These are phyloP conservation scores for Vishniacozyma victoriae DNA, from an alignment of 768 basidiomycete species.

Conservation along the genomic window DNA sequence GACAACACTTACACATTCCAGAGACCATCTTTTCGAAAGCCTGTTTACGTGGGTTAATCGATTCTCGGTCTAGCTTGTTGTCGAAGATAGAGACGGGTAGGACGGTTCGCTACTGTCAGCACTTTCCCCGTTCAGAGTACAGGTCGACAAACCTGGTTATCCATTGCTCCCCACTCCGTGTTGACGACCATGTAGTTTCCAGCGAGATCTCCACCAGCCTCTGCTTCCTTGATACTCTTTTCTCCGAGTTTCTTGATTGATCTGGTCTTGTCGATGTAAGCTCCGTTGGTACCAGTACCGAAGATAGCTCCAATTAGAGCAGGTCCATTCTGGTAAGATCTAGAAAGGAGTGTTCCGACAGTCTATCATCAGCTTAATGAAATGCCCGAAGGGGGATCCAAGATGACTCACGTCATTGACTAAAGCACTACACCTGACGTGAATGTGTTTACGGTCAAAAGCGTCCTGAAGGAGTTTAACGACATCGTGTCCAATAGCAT, in stretches of 20 bases:
- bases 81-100: slow-evolving; percentile 86
- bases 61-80: slow-evolving; percentile 82
- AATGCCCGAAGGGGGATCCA: neutral
- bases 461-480: slow-evolving; percentile 86
- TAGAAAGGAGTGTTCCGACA: slow-evolving; percentile 86
- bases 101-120: slow-evolving; percentile 59
- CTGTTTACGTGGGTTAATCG: slow-evolving; percentile 87
- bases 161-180: slow-evolving; percentile 97
- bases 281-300: slow-evolving; percentile 97
- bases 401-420: slow-evolving; percentile 75
- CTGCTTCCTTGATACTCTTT: slow-evolving; percentile 49
- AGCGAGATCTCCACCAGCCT: slow-evolving; percentile 49
- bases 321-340: slow-evolving; percentile 87
- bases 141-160: slow-evolving; percentile 69
- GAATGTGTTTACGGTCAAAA: slow-evolving; percentile 83
- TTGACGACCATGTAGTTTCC: slow-evolving; percentile 79
- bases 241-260: slow-evolving; percentile 80
- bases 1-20: slow-evolving; percentile 65
- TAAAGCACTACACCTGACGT: slow-evolving; percentile 82
- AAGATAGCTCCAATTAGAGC: slow-evolving; percentile 84
- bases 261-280: slow-evolving; percentile 81
- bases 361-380: slow-evolving; percentile 55
- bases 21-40: slow-evolving; percentile 98
- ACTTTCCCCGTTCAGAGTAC: neutral
- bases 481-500: slow-evolving; percentile 81